phyloP scores from a whole-genome alignment of 306 rosid genomes.

The Cucumis hystrix region DNA sequence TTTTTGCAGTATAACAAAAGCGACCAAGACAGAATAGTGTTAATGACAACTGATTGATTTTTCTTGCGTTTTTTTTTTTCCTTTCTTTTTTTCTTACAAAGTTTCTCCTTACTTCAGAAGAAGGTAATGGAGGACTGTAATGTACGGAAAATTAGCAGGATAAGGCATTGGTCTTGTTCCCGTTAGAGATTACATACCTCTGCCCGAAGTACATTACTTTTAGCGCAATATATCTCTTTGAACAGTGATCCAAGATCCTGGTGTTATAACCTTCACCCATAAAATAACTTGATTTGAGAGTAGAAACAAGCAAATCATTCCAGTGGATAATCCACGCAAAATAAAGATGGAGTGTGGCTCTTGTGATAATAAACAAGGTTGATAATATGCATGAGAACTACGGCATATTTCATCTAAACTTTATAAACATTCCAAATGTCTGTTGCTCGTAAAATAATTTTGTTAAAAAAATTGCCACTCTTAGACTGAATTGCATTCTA shows the following conservation, averaged over 20 bases:
- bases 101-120: background rate
- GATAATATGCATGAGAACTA: background rate
- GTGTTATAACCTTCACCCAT: constrained; percentile 33
- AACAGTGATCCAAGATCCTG: constrained; percentile 26
- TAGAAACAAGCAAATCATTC: background rate
- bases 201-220: constrained; percentile 80
- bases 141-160: background rate
- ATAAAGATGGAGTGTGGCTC: background rate
- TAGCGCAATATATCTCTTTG: constrained; percentile 79
- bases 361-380: background rate
- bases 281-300: background rate
- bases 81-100: background rate
- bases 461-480: background rate
- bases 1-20: background rate
- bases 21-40: background rate
- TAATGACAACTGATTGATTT: background rate
- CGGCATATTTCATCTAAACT: background rate
- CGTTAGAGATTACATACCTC: constrained; percentile 36
- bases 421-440: no score
- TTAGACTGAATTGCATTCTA: background rate
- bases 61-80: no score
- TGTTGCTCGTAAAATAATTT: background rate
- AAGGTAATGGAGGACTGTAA: background rate
- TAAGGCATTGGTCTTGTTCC: background rate
- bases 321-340: background rate